Evolutionary conservation across 2,329 filamentous ascomycete genomes (phyloP).

Genomic region (Alternaria postmessia): DNA sequence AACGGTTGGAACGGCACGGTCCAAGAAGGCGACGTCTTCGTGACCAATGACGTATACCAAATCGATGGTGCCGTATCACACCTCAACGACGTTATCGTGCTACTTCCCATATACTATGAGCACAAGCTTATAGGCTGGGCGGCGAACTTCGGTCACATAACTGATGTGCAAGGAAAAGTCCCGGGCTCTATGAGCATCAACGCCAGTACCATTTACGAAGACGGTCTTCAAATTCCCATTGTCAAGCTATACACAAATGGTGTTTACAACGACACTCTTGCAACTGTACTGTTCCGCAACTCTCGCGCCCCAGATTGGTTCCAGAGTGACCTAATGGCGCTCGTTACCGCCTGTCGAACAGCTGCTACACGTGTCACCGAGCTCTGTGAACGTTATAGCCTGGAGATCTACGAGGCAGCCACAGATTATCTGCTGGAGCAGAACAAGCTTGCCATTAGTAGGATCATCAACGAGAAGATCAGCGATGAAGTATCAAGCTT

Average conservation of each 20-base stretch:
- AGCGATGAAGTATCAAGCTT: conserved; percentile 54
- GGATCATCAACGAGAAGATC: conserved; percentile 58
- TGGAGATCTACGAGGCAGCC: conserved; percentile 56
- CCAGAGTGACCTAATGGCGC: conserved; percentile 57
- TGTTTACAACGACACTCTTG: conserved; percentile 55
- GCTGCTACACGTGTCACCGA: conserved; percentile 57
- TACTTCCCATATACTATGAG: conserved; percentile 58
- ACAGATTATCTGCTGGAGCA: conserved; percentile 56
- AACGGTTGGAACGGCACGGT: conserved; percentile 57
- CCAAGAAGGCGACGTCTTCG: conserved; percentile 60
- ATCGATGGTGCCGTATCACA: conserved; percentile 60
- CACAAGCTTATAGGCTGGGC: conserved; percentile 58
- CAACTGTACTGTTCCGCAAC: conserved; percentile 59
- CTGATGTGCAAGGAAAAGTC: conserved; percentile 56
- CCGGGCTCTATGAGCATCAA: conserved; percentile 62
- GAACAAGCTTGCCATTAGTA: conserved; percentile 56
- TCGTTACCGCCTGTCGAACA: conserved; percentile 58
- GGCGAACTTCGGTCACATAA: conserved; percentile 61
- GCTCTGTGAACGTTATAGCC: conserved; percentile 56
- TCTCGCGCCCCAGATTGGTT: conserved; percentile 60
- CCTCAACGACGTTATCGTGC: conserved; percentile 60
- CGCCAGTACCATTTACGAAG: conserved; percentile 58
- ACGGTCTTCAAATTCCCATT: conserved; percentile 60
- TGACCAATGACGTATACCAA: conserved; percentile 62
- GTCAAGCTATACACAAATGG: conserved; percentile 58